These are phyloP conservation scores for Naganishia onofrii DNA, from an alignment of 768 basidiomycete genomes.

Conservation along the genomic window DNA sequence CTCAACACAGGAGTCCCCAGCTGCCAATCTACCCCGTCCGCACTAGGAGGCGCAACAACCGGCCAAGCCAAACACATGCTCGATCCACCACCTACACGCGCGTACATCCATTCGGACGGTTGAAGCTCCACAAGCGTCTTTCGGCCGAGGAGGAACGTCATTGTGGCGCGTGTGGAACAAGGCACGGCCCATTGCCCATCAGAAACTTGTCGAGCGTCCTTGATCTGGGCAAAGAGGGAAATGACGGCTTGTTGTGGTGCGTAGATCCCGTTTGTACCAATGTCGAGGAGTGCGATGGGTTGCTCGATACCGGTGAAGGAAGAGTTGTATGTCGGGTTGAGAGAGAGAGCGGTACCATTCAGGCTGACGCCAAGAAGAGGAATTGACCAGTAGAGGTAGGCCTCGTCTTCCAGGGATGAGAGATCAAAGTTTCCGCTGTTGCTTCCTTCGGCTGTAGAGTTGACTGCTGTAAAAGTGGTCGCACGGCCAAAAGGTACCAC, in stretches of 20 bases:
- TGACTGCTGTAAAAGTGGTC: too few species aligned
- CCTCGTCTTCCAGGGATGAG: conserved; percentile 26
- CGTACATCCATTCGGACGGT: conserved; percentile 49
- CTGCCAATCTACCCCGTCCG: conserved; percentile 50
- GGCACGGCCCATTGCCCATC: conserved; percentile 47
- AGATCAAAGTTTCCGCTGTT: background rate
- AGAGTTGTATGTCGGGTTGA: conserved; percentile 41
- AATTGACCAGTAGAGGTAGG: conserved; percentile 44
- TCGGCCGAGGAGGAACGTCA: conserved; percentile 46
- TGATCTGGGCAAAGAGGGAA: conserved; percentile 39
- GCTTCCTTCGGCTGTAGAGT: too few species aligned
- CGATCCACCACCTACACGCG: conserved; percentile 35
- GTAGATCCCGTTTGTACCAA: conserved; percentile 46
- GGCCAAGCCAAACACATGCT: conserved; percentile 49
- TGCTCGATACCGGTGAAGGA: conserved; percentile 29
- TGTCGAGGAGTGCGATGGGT: conserved; percentile 44
- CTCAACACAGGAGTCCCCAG: conserved; percentile 48
- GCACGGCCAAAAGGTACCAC: conserved; percentile 40
- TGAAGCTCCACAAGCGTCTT: conserved; percentile 41
- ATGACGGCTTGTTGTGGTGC: conserved; percentile 47
- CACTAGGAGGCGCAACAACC: conserved; percentile 37
- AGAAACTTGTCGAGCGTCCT: conserved; percentile 42
- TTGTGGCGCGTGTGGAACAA: conserved; percentile 44
- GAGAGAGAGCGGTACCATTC: conserved; percentile 42
- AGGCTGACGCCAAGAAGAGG: conserved; percentile 39